Evolutionary conservation across 2,329 filamentous ascomycete genomes (phyloP), one percentile per base, ranked within the genome.

Genomic region (Neobulgaria alba): DNA sequence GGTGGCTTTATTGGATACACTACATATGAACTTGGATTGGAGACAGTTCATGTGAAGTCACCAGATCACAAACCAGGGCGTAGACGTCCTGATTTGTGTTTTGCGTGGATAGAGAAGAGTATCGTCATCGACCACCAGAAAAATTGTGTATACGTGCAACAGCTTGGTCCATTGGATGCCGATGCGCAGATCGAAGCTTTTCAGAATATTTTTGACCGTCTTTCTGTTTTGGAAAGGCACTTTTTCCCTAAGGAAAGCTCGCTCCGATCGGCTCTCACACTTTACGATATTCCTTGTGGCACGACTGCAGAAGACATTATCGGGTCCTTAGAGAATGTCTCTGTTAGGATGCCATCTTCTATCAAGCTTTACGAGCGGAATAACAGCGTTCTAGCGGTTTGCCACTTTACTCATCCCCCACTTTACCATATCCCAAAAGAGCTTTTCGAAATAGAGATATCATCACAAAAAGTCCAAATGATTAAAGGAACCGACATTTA

Each of bases 1-100:
- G 81, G 79, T 42, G 81, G 81, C 0, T 69, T 85, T 31, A 68
- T 85, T 50, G 81, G 81, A 0, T 83, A 75, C 49, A 71, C 79
- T 14, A 80, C 78, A 0, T 85, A 85, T 45, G 81, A 85, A 59
- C 67, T 79, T 47, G 78, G 79, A 0, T 61, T 83, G 2, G 67
- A 72, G 51, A 70, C 63, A 3, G 73, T 72, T 38, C 55, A 61
- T 39, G 62, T 75, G 12, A 42, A 56, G 3, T 52, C 63, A 19
- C 48, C 53, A 48, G 44, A 43, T 16, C 29, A 12, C 16, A 36
- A 16, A 14, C 17, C 16, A 3, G 38, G 46, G 26, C 47, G 49
- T 15, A 42, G 58, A 40, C 61, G 64, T 17, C 73, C 78, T 0
- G 79, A 84, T 56, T 63, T 80, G 23, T 75, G 69, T 55, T 72